Evolutionary conservation across 306 rosid genomes (phyloP).

Genomic region (Cucurbita argyrosperma): DNA sequence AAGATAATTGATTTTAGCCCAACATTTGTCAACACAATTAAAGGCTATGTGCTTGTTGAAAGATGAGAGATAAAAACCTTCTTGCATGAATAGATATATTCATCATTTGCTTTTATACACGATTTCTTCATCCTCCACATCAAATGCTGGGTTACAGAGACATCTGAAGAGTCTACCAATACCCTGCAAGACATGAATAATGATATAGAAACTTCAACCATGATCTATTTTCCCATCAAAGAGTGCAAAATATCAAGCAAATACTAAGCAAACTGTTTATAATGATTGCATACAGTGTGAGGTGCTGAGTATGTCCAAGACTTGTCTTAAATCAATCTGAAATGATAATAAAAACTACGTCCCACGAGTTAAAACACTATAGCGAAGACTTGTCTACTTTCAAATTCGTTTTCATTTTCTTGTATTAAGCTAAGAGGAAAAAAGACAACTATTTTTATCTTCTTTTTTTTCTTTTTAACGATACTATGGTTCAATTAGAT

Average conservation of each 20-base stretch:
- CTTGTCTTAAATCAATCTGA: no score
- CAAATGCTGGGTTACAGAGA: conserved; percentile 96
- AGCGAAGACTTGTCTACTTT: not conserved
- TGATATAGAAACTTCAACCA: not conserved
- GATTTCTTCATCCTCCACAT: conserved; percentile 84
- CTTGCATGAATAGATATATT: not conserved
- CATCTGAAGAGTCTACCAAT: conserved; percentile 87
- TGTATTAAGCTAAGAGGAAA: no score
- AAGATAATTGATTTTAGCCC: not conserved
- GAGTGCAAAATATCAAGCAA: not conserved
- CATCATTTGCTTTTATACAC: conserved; percentile 62
- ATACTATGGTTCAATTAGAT: no score
- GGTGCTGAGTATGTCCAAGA: no score
- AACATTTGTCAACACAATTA: not conserved
- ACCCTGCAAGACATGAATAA: conserved; percentile 34
- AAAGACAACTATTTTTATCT: no score
- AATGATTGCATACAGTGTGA: not conserved
- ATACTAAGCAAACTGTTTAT: not conserved
- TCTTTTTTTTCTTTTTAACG: no score
- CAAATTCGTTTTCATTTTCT: no score
- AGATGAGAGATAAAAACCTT: not conserved
- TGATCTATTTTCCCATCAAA: not conserved
- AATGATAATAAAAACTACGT: no score
- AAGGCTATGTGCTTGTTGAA: not conserved
- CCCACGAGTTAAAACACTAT: no score